phyloP scores from a whole-genome alignment of 257 asterid genomes.

The Cynanchum wilfordii region DNA sequence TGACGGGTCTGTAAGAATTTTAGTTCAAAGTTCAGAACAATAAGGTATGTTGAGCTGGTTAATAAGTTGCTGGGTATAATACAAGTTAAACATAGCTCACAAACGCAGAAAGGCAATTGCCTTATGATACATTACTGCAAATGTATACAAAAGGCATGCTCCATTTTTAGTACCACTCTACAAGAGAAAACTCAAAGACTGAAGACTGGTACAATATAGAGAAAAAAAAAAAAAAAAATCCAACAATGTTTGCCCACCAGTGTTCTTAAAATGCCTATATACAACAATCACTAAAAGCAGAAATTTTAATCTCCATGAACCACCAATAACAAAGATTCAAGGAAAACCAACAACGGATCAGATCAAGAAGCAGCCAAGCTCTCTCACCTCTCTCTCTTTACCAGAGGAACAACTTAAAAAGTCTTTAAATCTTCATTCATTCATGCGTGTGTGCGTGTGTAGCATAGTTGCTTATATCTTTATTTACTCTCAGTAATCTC shows the following conservation, averaged over 20 bases:
- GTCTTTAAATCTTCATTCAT: neutral
- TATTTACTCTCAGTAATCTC: neutral
- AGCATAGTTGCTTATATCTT: neutral
- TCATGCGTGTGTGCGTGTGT: neutral
- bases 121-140: neutral
- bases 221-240: neutral
- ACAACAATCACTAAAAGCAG: neutral
- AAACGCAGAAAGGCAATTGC: neutral
- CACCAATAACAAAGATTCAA: neutral
- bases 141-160: neutral
- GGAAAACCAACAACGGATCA: neutral
- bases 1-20: too few relatives aligned
- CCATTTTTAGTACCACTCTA: neutral
- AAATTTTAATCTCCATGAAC: conserved; percentile 2
- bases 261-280: neutral
- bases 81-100: neutral
- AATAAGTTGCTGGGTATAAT: neutral
- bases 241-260: neutral
- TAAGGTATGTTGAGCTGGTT: neutral
- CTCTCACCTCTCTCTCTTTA: neutral
- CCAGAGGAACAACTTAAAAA: neutral
- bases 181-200: neutral
- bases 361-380: neutral
- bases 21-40: neutral
- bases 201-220: neutral